A percentile compares a stretch with the other conserved stretches of the same genome.
Evolutionary conservation across 2,329 filamentous ascomycete species (phyloP).

Genomic region (Davidsoniella virescens): DNA sequence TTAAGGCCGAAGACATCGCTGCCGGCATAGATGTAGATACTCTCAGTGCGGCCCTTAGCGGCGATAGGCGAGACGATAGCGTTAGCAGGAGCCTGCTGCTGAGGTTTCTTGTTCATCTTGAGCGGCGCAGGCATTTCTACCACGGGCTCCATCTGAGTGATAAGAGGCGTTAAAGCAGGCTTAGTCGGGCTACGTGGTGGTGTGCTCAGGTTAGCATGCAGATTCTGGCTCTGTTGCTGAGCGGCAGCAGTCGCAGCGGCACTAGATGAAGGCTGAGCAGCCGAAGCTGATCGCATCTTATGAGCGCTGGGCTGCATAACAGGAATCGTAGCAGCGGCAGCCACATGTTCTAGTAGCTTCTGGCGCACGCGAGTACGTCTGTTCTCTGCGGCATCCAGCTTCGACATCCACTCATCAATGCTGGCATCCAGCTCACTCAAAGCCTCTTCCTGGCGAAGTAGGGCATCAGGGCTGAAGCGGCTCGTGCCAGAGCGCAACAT

Average conservation of each 20-base stretch:
- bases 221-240: constrained; percentile 27
- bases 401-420: constrained; percentile 66
- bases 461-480: constrained; percentile 56
- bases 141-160: constrained; percentile 33
- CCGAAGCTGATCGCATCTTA: too few relatives aligned
- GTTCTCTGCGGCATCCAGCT: constrained; percentile 69
- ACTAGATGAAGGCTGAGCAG: constrained; percentile 14
- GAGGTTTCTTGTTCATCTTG: constrained; percentile 15
- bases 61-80: background rate
- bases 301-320: constrained; percentile 16
- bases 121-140: constrained; percentile 27
- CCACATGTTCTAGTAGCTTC: constrained; percentile 68
- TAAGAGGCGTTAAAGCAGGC: constrained; percentile 22
- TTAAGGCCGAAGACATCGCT: constrained; percentile 50
- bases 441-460: constrained; percentile 67
- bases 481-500: constrained; percentile 51
- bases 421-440: constrained; percentile 59
- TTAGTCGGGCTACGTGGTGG: constrained; percentile 45
- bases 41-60: constrained; percentile 35
- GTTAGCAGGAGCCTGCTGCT: constrained; percentile 13
- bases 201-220: constrained; percentile 32
- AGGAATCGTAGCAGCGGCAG: constrained; percentile 46
- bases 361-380: constrained; percentile 58
- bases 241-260: constrained; percentile 18
- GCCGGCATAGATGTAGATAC: constrained; percentile 52